Conservation (phyloP, 2,329 filamentous ascomycete genomes). For the Eutypa lata region DNA sequence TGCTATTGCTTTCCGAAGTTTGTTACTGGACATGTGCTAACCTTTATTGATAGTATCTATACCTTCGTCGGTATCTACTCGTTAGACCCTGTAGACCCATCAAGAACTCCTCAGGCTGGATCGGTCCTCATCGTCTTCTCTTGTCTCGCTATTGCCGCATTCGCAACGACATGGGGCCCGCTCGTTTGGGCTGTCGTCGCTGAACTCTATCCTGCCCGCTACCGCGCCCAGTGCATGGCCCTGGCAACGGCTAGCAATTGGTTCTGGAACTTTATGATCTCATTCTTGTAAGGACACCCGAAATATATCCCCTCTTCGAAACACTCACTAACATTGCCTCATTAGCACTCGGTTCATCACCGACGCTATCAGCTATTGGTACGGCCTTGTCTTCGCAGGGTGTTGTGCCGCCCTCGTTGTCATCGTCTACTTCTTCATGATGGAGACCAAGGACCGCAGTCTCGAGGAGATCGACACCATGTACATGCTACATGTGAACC, state of each 20-base stretch:
- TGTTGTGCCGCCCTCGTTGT: conserved; percentile 61
- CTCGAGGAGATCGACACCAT: conserved; percentile 77
- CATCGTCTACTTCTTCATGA: conserved; percentile 73
- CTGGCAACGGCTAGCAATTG: conserved; percentile 58
- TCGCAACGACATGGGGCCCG: conserved; percentile 68
- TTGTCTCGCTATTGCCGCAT: conserved; percentile 65
- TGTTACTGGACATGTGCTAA: neutral
- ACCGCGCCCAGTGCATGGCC: conserved; percentile 52
- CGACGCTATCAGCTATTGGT: conserved; percentile 64
- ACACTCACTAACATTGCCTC: conserved; percentile 18
- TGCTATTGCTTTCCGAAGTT: neutral
- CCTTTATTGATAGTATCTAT: conserved; percentile 33
- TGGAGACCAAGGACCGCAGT: conserved; percentile 67
- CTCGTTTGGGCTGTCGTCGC: conserved; percentile 65
- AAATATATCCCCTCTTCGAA: neutral
- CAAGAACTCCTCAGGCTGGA: conserved; percentile 47
- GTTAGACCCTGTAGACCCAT: conserved; percentile 38
- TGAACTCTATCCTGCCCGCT: conserved; percentile 61
- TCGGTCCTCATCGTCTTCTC: conserved; percentile 65
- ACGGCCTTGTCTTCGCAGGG: conserved; percentile 69
- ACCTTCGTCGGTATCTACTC: conserved; percentile 47
- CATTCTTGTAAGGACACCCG: conserved; percentile 39
- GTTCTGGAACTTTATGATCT: conserved; percentile 63
- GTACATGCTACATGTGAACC: conserved; percentile 57
- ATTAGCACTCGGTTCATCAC: conserved; percentile 66